Evolutionary conservation across 169 alveolate species (phyloP).

Genomic region (Eimeria maxima): DNA sequence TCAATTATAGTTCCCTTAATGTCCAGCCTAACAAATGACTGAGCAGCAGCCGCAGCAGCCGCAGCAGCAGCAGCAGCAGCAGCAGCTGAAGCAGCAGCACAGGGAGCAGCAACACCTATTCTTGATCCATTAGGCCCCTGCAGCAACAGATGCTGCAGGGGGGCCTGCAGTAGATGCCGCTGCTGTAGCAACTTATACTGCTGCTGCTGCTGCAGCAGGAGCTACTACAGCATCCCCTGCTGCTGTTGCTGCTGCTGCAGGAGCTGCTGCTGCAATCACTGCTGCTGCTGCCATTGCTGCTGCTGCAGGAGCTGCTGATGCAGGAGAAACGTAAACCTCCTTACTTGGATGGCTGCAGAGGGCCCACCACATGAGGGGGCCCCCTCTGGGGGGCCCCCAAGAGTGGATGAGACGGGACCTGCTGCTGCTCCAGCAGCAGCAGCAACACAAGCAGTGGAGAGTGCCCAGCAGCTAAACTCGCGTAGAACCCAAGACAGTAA

Average conservation of each 20-base stretch:
- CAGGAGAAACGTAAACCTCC: neutral
- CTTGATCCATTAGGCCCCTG: too few species aligned
- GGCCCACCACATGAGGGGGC: neutral
- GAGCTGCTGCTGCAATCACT: too few species aligned
- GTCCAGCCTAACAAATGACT: too few species aligned
- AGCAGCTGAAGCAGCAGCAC: too few species aligned
- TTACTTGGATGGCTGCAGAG: neutral
- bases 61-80: too few species aligned
- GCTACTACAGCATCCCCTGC: too few species aligned
- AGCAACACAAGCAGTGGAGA: neutral
- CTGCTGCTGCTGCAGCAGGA: constrained; percentile 1
- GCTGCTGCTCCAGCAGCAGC: constrained; percentile 30
- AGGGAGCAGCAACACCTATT: too few species aligned
- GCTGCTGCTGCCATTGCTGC: too few species aligned
- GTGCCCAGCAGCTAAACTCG: neutral
- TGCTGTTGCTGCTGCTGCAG: neutral
- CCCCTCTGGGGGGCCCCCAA: neutral
- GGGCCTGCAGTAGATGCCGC: neutral
- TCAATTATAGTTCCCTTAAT: too few species aligned
- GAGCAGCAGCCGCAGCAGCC: too few species aligned
- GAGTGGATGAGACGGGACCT: neutral
- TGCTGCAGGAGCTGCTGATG: neutral
- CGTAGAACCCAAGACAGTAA: neutral
- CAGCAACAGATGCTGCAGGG: too few species aligned
- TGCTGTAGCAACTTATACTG: neutral